phyloP scores from a whole-genome alignment of 257 asterid genomes.

The Petunia axillaris region DNA sequence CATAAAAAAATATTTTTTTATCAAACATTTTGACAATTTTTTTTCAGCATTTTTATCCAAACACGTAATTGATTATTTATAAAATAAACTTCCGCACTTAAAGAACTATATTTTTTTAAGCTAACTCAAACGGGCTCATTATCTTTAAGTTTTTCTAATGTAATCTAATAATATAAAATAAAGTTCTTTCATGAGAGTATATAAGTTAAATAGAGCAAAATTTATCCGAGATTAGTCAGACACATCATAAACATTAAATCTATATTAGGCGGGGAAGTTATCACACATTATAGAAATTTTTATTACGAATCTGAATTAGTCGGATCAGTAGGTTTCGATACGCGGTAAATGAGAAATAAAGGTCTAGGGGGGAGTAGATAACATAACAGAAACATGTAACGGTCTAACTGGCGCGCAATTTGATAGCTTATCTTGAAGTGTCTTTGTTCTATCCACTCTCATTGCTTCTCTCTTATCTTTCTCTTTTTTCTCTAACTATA shows the following conservation, averaged over 20 bases:
- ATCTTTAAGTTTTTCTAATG: too few species aligned
- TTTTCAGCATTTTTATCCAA: too few species aligned
- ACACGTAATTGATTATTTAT: too few species aligned
- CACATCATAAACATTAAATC: neutral
- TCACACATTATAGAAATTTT: neutral
- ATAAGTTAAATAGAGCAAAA: neutral
- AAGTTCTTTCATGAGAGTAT: too few species aligned
- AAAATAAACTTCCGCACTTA: too few species aligned
- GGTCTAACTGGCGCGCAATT: constrained; percentile 12
- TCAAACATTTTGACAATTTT: too few species aligned
- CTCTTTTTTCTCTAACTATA: too few species aligned
- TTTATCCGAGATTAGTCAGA: neutral
- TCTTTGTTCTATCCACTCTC: neutral
- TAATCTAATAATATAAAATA: too few species aligned
- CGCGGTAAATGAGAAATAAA: neutral
- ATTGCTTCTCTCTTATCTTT: neutral
- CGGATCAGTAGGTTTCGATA: neutral
- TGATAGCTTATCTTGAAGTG: constrained; percentile 7
- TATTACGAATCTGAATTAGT: neutral
- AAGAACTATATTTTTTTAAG: too few species aligned
- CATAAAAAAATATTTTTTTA: too few species aligned
- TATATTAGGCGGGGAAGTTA: neutral
- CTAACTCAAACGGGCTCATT: too few species aligned
- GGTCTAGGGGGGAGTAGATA: neutral
- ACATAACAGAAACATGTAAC: neutral